phyloP scores from a whole-genome alignment of 352 stramenopile species.

The Phytophthora boehmeriae region DNA sequence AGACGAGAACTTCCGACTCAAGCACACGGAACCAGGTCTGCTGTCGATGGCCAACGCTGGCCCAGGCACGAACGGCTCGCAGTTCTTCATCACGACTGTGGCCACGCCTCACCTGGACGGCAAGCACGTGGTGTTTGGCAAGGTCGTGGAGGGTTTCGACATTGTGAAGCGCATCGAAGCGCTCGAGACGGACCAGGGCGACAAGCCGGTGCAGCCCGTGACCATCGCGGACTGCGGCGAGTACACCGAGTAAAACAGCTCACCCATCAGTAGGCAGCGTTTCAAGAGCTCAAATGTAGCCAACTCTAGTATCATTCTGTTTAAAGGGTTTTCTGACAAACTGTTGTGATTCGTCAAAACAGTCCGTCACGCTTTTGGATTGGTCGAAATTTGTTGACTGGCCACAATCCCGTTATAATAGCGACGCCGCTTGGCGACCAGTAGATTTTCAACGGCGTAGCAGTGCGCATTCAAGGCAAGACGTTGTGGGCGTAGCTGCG shows the following conservation, averaged over 20 bases:
- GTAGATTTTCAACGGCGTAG: slow-evolving; percentile 32
- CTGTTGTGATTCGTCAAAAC: slow-evolving; percentile 8
- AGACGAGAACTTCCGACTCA: slow-evolving; percentile 98
- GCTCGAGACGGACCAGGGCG: slow-evolving; percentile 84
- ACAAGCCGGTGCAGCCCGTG: slow-evolving; percentile 93
- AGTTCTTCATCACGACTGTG: slow-evolving; percentile 97
- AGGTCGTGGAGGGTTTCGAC: slow-evolving; percentile 91
- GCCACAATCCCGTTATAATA: slow-evolving; percentile 30
- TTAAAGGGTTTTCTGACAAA: not conserved
- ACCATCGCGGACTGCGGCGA: slow-evolving; percentile 97
- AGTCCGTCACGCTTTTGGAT: slow-evolving; percentile 14
- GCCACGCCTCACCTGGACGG: slow-evolving; percentile 96
- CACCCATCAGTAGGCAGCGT: not conserved
- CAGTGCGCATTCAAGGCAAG: slow-evolving; percentile 31
- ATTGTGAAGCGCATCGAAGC: slow-evolving; percentile 94
- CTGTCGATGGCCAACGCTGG: slow-evolving; percentile 98
- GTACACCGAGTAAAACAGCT: slow-evolving; percentile 45
- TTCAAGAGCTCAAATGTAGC: slow-evolving; percentile 26
- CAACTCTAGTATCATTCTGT: slow-evolving; percentile 12
- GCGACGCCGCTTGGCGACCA: slow-evolving; percentile 33
- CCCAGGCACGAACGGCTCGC: slow-evolving; percentile 96
- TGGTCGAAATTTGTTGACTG: slow-evolving; percentile 49
- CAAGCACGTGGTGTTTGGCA: slow-evolving; percentile 98
- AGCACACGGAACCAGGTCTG: slow-evolving; percentile 95
- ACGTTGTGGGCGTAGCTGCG: slow-evolving; percentile 1